Evolutionary conservation across 257 asterid species (phyloP).

Genomic region (Solanum medicagineum): DNA sequence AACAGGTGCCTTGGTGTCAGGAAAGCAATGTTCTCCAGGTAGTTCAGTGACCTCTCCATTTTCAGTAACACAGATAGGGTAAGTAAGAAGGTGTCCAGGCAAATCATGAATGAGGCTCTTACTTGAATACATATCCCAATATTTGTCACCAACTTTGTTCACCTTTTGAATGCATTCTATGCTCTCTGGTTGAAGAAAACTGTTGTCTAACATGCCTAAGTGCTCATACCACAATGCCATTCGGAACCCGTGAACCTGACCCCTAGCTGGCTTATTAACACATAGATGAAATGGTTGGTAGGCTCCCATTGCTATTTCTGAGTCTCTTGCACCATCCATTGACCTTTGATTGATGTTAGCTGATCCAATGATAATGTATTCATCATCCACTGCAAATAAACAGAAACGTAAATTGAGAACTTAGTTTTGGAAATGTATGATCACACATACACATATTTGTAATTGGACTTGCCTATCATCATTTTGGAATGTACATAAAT

Average conservation of each 20-base stretch:
- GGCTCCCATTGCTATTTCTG: not conserved
- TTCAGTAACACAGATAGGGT: not conserved
- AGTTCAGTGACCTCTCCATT: constrained; percentile 3
- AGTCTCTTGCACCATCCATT: constrained; percentile 1
- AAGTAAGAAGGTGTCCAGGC: constrained; percentile 1
- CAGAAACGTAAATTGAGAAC: not conserved
- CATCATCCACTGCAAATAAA: not conserved
- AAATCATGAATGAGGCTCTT: not conserved
- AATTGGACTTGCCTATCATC: constrained; percentile 3
- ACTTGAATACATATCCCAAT: constrained; percentile 3
- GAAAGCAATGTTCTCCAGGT: not conserved
- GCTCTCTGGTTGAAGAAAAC: not conserved
- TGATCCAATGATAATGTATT: not conserved
- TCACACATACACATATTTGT: not conserved
- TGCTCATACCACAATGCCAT: constrained; percentile 11
- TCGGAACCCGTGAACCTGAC: not conserved
- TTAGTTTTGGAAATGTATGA: not conserved
- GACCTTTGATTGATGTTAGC: not conserved
- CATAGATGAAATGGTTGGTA: constrained; percentile 3
- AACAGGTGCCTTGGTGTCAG: constrained; percentile 4
- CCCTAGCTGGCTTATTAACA: not conserved
- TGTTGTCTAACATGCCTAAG: not conserved
- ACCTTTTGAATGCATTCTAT: not conserved
- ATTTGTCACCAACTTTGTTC: not conserved
- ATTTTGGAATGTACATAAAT: constrained; percentile 1